Base-by-base conservation (phyloP, 2,329 filamentous ascomycete genomes). In the Ophiostoma pallidulum region DNA sequence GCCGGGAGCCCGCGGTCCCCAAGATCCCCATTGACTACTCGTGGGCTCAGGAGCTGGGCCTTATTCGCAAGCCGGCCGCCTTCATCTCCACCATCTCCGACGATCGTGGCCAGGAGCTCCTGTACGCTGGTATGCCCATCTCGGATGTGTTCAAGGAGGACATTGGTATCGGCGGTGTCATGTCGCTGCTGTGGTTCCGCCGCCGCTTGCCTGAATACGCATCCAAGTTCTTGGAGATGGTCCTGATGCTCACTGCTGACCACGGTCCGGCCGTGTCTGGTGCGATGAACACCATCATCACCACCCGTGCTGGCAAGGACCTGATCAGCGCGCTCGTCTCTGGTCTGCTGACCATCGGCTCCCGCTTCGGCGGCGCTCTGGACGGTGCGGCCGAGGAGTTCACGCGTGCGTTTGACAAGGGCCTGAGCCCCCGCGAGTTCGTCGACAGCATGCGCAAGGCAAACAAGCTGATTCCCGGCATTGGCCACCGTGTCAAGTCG, bases 261-360 rank as follows among this genome's bases (percentile, higher is more conserved):
- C 92, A 98, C 82, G 92, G 92, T 71, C 92, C 92, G 47, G 92
- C 92, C 60, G 92, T 98, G 60, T 98, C 92, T 60, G 92, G 92
- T 79, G 92, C 92, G 69, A 98, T 98, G 92, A 98, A 98, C 84
- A 98, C 92, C 67, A 98, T 98, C 68, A 97, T 98, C 68, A 98
- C 92, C 54, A 98, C 92, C 51, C 87, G 92, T 86, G 92, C 92
- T 55, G 92, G 92, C 68, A 98, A 98, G 79, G 92, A 98, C 66
- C 75, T 98, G 59, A 97, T 98, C 75, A 90, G 83, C 61, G 86
- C 92, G 41, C 79, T 98, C 54, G 92, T 98, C 49, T 86, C 86
- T 61, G 92, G 92, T 88, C 86, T 98, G 47, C 75, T 98, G 65
- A 98, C 92, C 60, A 98, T 98, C 62, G 92, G 92, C 64, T 96